phyloP scores from a whole-genome alignment of 768 basidiomycete genomes.

The Dendrothele bispora region DNA sequence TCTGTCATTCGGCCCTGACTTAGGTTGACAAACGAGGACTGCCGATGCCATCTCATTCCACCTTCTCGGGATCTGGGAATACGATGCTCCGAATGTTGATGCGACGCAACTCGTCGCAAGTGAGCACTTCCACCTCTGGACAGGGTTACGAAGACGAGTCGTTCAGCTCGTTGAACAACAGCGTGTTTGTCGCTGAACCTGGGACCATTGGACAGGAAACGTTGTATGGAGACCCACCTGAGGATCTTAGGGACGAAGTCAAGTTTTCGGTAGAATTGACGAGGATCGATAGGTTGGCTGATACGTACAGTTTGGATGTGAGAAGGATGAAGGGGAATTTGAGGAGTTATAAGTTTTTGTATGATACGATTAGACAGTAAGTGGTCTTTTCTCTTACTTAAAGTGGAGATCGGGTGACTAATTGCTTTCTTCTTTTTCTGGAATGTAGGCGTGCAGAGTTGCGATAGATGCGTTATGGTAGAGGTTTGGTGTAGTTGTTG shows the following conservation, averaged over 20 bases:
- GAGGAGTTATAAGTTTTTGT: conserved; percentile 90
- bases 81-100: conserved; percentile 89
- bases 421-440: neutral
- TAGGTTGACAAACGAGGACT: conserved; percentile 90
- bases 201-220: conserved; percentile 40
- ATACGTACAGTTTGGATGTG: conserved; percentile 91
- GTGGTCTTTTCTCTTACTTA: conserved; percentile 41
- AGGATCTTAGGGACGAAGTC: conserved; percentile 94
- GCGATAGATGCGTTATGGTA: conserved; percentile 3
- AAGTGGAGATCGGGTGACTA: neutral
- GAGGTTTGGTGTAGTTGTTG: too few relatives aligned
- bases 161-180: conserved; percentile 28
- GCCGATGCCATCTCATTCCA: conserved; percentile 75
- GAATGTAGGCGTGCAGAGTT: conserved; percentile 3
- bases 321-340: conserved; percentile 90
- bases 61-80: conserved; percentile 66
- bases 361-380: conserved; percentile 84
- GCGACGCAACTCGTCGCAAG: conserved; percentile 89
- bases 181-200: conserved; percentile 30
- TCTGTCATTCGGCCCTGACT: too few relatives aligned
- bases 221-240: conserved; percentile 74
- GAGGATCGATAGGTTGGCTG: conserved; percentile 82
- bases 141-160: conserved; percentile 52
- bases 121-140: conserved; percentile 43
- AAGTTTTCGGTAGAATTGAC: conserved; percentile 95